Conservation (phyloP, 345 rosid genomes). For the Viola odorata region DNA sequence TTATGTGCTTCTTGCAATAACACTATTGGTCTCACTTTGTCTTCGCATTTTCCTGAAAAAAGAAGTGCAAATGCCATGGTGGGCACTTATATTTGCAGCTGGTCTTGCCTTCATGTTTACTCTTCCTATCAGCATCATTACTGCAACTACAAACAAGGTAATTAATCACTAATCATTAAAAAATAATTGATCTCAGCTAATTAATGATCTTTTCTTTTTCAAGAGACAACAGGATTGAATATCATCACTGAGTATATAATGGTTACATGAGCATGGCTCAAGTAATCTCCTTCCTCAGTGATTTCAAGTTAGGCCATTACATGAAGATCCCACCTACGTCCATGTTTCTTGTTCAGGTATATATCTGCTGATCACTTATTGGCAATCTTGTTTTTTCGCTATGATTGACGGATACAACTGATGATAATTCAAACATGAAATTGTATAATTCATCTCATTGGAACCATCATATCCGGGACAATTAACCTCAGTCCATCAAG, state of each 20-base stretch:
- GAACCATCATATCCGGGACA: conserved; percentile 12
- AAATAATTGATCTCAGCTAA: not conserved
- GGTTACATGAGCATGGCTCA: conserved; percentile 20
- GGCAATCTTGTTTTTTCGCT: not conserved
- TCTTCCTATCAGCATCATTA: conserved; percentile 42
- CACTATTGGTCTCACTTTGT: conserved; percentile 21
- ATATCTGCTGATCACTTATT: not conserved
- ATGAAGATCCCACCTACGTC: conserved; percentile 24
- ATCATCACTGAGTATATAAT: conserved; percentile 15
- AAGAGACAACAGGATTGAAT: conserved; percentile 18
- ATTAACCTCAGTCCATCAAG: conserved; percentile 6
- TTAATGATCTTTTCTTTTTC: not conserved
- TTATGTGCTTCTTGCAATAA: conserved; percentile 24
- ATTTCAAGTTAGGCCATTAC: conserved; percentile 22
- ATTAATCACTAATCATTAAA: not conserved
- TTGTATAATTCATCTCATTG: conserved; percentile 5
- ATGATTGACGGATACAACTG: not conserved
- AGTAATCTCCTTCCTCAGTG: conserved; percentile 18
- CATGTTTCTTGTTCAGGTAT: conserved; percentile 18
- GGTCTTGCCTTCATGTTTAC: conserved; percentile 40
- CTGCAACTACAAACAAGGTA: conserved; percentile 51
- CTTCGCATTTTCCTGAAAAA: conserved; percentile 30
- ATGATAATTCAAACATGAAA: not conserved
- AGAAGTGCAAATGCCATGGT: conserved; percentile 49
- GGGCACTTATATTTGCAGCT: conserved; percentile 43